These are phyloP conservation scores for Myxozyma kluyveri DNA, from an alignment of 805 yeast species.

Conservation along the genomic window DNA sequence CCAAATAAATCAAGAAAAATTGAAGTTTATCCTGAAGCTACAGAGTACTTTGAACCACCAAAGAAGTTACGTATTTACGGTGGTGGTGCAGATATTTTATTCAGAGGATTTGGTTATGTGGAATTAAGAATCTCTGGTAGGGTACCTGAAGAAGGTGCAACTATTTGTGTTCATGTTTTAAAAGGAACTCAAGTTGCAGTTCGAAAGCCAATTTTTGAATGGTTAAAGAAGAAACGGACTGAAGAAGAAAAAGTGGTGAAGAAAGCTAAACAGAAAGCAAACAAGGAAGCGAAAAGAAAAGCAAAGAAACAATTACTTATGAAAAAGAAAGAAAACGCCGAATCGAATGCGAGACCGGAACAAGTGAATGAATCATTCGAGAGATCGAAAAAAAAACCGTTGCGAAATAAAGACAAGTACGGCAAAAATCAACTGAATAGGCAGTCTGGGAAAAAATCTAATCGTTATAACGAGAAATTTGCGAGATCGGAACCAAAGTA, in stretches of 20 bases:
- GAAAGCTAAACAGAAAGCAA: background rate
- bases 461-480: too few species aligned
- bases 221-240: slow-evolving; percentile 5
- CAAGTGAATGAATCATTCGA: too few species aligned
- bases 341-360: too few species aligned
- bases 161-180: slow-evolving; percentile 31
- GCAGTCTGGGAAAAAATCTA: too few species aligned
- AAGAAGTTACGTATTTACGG: slow-evolving; percentile 17
- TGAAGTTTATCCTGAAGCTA: slow-evolving; percentile 29
- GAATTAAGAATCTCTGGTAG: slow-evolving; percentile 37
- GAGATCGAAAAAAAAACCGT: too few species aligned
- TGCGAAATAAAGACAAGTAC: too few species aligned
- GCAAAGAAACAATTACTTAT: background rate
- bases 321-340: background rate
- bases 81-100: slow-evolving; percentile 32
- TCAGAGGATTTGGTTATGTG: slow-evolving; percentile 38
- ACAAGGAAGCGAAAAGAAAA: background rate
- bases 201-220: slow-evolving; percentile 25
- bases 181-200: slow-evolving; percentile 32
- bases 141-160: slow-evolving; percentile 35
- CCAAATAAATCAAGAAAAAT: slow-evolving; percentile 27
- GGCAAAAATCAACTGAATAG: too few species aligned
- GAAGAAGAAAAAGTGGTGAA: background rate
- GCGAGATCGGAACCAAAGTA: too few species aligned
- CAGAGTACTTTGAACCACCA: slow-evolving; percentile 4